These are phyloP conservation scores for Hyphopichia fennica DNA, from an alignment of 1,139 yeast species.

Conservation along the genomic window DNA sequence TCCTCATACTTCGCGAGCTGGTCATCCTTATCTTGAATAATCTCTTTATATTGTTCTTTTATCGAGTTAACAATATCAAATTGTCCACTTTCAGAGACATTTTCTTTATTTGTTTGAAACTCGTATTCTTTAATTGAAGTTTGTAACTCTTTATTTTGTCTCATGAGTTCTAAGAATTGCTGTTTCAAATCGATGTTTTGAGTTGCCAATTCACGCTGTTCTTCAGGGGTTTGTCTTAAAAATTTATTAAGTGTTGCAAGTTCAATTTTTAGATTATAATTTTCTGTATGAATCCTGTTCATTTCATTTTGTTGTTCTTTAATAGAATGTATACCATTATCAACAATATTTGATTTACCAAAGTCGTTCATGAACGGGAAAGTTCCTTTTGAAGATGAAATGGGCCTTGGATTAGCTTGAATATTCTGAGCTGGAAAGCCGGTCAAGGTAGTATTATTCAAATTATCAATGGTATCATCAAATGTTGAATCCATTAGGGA, in stretches of 20 bases:
- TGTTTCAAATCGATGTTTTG: conserved; percentile 43
- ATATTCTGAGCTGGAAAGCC: neutral
- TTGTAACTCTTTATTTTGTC: conserved; percentile 6
- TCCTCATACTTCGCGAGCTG: conserved; percentile 10
- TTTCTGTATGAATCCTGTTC: conserved; percentile 55
- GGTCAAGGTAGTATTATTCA: conserved; percentile 13
- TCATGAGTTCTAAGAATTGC: conserved; percentile 27
- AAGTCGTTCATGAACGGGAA: neutral
- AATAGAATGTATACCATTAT: conserved; percentile 34
- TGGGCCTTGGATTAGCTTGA: neutral
- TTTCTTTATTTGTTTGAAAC: conserved; percentile 17
- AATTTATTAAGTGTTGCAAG: conserved; percentile 53
- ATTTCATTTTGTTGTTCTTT: conserved; percentile 56
- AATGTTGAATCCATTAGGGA: conserved; percentile 23
- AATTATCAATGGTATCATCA: conserved; percentile 33
- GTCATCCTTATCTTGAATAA: conserved; percentile 15
- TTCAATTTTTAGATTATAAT: conserved; percentile 61
- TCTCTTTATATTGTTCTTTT: conserved; percentile 9
- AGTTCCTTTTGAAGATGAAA: neutral
- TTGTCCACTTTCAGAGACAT: conserved; percentile 6
- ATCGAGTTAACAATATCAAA: conserved; percentile 12
- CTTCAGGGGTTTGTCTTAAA: conserved; percentile 46
- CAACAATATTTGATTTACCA: conserved; percentile 2
- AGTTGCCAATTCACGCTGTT: conserved; percentile 35
- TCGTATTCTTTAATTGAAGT: conserved; percentile 9